phyloP scores from a whole-genome alignment of 352 stramenopile species.

The Globisporangium mamillatum region DNA sequence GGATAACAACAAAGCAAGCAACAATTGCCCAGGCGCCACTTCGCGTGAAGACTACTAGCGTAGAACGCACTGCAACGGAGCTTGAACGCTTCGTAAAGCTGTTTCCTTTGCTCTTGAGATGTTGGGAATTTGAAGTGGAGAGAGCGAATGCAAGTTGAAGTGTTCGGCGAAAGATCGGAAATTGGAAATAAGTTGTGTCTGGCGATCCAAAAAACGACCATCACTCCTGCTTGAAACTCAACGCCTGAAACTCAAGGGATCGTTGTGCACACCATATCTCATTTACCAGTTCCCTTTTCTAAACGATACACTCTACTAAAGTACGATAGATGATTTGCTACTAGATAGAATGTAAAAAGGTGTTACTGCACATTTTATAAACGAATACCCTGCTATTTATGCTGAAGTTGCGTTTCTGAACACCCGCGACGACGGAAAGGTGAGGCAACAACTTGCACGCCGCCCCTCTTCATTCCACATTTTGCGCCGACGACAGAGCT shows the following conservation, averaged over 20 bases:
- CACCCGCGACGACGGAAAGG: not conserved
- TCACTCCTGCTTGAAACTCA: conserved; percentile 1
- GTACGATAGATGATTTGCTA: not conserved
- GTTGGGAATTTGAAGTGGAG: not conserved
- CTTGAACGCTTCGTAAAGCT: not conserved
- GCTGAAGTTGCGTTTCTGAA: conserved; percentile 4
- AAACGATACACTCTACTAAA: not conserved
- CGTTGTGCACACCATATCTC: not conserved
- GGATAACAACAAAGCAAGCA: not conserved
- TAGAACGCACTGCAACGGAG: not conserved
- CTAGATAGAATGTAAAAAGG: not conserved
- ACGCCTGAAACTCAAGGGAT: not conserved
- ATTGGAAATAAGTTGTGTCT: not conserved
- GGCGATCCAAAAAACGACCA: not conserved
- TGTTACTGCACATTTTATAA: not conserved
- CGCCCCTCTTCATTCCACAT: not conserved
- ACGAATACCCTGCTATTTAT: not conserved
- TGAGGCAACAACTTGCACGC: not conserved
- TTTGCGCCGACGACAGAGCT: not conserved
- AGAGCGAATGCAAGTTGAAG: not conserved
- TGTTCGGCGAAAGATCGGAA: not conserved
- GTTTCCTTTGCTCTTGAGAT: too few species aligned
- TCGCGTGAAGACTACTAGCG: not conserved
- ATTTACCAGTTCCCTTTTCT: not conserved
- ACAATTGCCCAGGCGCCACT: not conserved